phyloP scores from a whole-genome alignment of 2,329 filamentous ascomycete species.

The Clonostachys chloroleuca region DNA sequence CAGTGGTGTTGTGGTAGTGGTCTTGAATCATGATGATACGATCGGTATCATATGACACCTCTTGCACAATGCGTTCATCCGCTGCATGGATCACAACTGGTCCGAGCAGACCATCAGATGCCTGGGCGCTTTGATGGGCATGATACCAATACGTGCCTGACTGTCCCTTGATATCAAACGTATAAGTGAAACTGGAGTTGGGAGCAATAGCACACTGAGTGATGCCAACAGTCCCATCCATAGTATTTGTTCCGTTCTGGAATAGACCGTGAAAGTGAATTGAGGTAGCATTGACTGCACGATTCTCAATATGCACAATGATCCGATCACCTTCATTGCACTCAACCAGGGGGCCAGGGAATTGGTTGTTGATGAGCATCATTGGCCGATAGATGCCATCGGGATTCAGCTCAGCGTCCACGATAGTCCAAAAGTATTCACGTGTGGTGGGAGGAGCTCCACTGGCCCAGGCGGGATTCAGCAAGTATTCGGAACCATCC shows the following conservation, averaged over 20 bases:
- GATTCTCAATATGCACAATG: constrained; percentile 65
- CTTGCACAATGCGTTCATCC: constrained; percentile 41
- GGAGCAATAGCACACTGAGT: constrained; percentile 47
- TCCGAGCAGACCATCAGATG: constrained; percentile 57
- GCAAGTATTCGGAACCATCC: constrained; percentile 45
- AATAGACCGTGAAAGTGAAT: constrained; percentile 62
- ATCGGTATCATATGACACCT: constrained; percentile 41
- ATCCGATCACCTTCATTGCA: constrained; percentile 71
- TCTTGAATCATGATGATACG: constrained; percentile 46
- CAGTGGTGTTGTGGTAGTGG: constrained; percentile 25
- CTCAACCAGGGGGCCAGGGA: constrained; percentile 69
- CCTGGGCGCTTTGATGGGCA: constrained; percentile 47
- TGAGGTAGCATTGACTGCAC: constrained; percentile 51
- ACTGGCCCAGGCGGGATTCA: constrained; percentile 53
- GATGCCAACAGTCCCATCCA: constrained; percentile 55
- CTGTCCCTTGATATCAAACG: constrained; percentile 43
- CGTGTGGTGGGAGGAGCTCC: constrained; percentile 41
- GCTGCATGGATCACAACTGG: constrained; percentile 53
- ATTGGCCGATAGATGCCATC: constrained; percentile 54
- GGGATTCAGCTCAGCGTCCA: constrained; percentile 53
- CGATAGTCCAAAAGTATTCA: constrained; percentile 57
- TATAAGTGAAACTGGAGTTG: constrained; percentile 42
- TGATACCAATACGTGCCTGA: constrained; percentile 60
- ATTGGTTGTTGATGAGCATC: constrained; percentile 71
- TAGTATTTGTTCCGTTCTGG: constrained; percentile 46